Evolutionary conservation across 495 filamentous ascomycete species (phyloP).

Genomic region (Corynascus novoguineensis): DNA sequence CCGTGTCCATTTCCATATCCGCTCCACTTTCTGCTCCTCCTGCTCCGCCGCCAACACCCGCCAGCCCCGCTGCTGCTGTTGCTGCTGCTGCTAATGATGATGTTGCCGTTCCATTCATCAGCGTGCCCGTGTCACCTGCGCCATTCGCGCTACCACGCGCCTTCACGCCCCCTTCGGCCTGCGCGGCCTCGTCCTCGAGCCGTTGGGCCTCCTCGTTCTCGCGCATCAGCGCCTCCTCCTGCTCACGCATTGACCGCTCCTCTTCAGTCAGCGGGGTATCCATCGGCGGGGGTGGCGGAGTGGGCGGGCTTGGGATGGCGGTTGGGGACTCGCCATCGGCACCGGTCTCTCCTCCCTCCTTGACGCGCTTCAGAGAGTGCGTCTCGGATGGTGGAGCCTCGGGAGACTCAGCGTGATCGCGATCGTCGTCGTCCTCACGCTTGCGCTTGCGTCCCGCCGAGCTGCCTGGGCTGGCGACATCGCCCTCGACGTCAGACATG

Average conservation of each 20-base stretch:
- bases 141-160: neutral
- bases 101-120: neutral
- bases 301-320: constrained; percentile 37
- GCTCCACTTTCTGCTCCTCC: too few relatives aligned
- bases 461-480: constrained; percentile 30
- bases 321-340: constrained; percentile 26
- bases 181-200: constrained; percentile 35
- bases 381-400: constrained; percentile 39
- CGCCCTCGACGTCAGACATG: constrained; percentile 31
- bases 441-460: constrained; percentile 56
- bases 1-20: constrained; percentile 5
- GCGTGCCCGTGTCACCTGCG: neutral
- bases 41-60: neutral
- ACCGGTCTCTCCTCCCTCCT: constrained; percentile 37
- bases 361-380: constrained; percentile 45
- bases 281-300: constrained; percentile 38
- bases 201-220: constrained; percentile 39
- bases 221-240: constrained; percentile 33
- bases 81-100: too few relatives aligned
- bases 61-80: too few relatives aligned
- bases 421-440: constrained; percentile 33
- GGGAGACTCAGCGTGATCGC: constrained; percentile 28
- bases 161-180: neutral
- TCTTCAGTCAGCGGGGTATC: constrained; percentile 33
- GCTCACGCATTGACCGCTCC: constrained; percentile 38